Evolutionary conservation across 768 basidiomycete genomes (phyloP).

Genomic region (Fomitopsis serialis): DNA sequence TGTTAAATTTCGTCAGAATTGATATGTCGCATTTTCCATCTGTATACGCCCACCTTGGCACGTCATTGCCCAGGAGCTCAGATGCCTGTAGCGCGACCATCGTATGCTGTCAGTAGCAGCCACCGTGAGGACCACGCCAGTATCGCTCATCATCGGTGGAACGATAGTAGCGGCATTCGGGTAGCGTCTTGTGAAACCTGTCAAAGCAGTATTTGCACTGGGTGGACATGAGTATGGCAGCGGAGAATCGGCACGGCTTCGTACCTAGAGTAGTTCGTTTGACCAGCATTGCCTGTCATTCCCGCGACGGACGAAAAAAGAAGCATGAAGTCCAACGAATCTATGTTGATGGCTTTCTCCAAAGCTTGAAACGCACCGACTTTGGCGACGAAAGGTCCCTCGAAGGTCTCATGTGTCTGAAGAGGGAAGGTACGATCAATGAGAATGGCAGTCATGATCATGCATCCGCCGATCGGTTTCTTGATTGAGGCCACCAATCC

Average conservation of each 20-base stretch:
- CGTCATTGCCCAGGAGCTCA: slow-evolving; percentile 8
- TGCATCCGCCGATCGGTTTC: slow-evolving; percentile 14
- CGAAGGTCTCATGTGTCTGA: slow-evolving; percentile 11
- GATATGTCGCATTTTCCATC: no score
- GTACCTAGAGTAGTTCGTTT: slow-evolving; percentile 15
- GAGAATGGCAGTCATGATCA: slow-evolving; percentile 10
- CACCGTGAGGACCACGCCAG: not conserved
- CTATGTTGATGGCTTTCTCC: slow-evolving; percentile 2
- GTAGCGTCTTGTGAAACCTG: slow-evolving; percentile 4
- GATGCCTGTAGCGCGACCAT: not conserved
- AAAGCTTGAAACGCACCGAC: slow-evolving; percentile 5
- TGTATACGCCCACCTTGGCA: no score
- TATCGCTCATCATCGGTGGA: slow-evolving; percentile 5
- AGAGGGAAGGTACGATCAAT: slow-evolving; percentile 9
- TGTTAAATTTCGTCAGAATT: not conserved
- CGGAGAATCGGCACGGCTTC: not conserved
- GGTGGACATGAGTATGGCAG: not conserved
- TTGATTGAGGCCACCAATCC: not conserved
- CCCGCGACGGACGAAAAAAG: slow-evolving; percentile 15
- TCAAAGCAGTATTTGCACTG: slow-evolving; percentile 11
- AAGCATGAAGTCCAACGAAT: slow-evolving; percentile 13
- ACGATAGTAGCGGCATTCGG: slow-evolving; percentile 5
- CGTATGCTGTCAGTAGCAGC: not conserved
- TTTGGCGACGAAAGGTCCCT: slow-evolving; percentile 4
- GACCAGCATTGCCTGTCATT: slow-evolving; percentile 11